phyloP scores from a whole-genome alignment of 177 flowering plant genomes.

The Telopea speciosissima region DNA sequence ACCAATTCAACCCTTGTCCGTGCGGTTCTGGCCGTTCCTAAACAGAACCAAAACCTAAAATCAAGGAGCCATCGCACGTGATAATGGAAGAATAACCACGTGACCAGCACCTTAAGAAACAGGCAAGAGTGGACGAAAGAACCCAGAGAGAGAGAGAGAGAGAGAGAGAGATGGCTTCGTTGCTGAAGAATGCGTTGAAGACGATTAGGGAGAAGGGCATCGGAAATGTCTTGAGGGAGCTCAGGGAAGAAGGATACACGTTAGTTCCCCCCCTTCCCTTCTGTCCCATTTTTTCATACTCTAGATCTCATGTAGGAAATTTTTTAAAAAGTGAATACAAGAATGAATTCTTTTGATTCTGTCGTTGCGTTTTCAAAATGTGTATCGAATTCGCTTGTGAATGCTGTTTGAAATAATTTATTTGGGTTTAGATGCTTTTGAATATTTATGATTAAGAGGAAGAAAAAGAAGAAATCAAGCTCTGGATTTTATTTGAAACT shows the following conservation, averaged over 20 bases:
- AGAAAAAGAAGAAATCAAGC: neutral
- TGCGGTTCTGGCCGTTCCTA: no score
- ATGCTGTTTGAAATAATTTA: no score
- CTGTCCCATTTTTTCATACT: neutral
- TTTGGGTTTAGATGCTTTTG: neutral
- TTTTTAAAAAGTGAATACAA: neutral
- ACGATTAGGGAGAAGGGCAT: constrained; percentile 64
- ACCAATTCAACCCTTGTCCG: no score
- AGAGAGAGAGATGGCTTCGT: constrained; percentile 47
- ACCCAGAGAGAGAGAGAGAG: constrained; percentile 5
- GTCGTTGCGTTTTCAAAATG: neutral
- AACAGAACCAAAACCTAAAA: no score
- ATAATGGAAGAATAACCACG: no score
- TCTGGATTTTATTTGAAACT: neutral
- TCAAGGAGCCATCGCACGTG: no score
- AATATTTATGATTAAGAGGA: neutral
- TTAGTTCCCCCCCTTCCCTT: constrained; percentile 9
- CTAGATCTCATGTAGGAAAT: neutral
- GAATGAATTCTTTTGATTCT: neutral
- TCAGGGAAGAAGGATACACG: constrained; percentile 68
- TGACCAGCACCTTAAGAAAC: no score
- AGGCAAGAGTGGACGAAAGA: constrained; percentile 4
- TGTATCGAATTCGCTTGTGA: neutral
- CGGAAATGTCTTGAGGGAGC: constrained; percentile 41
- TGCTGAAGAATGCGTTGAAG: constrained; percentile 51